A percentile compares a stretch with the other conserved stretches of the same genome.
phyloP scores from a whole-genome alignment of 2,329 filamentous ascomycete species.

The Ophiostoma sp. region DNA sequence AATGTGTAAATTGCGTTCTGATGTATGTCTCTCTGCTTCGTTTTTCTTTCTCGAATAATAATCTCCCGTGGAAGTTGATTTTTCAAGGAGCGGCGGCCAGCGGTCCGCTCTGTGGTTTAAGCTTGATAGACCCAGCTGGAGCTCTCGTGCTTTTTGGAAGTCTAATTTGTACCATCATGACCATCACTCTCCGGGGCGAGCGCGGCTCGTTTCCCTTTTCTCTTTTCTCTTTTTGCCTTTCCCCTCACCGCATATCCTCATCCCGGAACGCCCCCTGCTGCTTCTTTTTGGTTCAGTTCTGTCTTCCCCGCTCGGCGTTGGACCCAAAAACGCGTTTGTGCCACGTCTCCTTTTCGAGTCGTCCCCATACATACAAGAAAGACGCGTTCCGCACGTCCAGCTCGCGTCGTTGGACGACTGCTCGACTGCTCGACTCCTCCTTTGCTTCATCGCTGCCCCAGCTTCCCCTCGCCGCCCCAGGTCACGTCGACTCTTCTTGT shows the following conservation, averaged over 20 bases:
- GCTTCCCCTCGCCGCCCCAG: neutral
- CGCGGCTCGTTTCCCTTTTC: neutral
- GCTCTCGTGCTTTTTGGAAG: neutral
- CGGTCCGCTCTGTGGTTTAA: neutral
- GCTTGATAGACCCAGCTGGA: neutral
- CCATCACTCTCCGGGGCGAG: neutral
- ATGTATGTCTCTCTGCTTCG: neutral
- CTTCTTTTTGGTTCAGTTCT: neutral
- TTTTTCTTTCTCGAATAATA: neutral
- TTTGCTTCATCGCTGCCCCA: neutral
- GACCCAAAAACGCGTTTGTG: slow-evolving; percentile 9
- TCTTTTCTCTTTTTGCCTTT: neutral
- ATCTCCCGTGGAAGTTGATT: neutral
- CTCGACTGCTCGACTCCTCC: neutral
- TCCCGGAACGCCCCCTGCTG: slow-evolving; percentile 11
- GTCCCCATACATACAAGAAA: slow-evolving; percentile 21
- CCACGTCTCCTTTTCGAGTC: neutral
- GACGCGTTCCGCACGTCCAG: slow-evolving; percentile 13
- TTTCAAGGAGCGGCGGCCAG: neutral
- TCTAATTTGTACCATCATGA: slow-evolving; percentile 4
- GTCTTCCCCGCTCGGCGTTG: neutral
- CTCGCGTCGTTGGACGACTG: neutral
- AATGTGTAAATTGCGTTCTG: neutral
- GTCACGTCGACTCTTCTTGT: neutral
- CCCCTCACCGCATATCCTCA: slow-evolving; percentile 9